A percentile compares a stretch with the other conserved stretches of the same genome.
Evolutionary conservation across 495 filamentous ascomycete genomes (phyloP).

Genomic region (Bacidia rubella): DNA sequence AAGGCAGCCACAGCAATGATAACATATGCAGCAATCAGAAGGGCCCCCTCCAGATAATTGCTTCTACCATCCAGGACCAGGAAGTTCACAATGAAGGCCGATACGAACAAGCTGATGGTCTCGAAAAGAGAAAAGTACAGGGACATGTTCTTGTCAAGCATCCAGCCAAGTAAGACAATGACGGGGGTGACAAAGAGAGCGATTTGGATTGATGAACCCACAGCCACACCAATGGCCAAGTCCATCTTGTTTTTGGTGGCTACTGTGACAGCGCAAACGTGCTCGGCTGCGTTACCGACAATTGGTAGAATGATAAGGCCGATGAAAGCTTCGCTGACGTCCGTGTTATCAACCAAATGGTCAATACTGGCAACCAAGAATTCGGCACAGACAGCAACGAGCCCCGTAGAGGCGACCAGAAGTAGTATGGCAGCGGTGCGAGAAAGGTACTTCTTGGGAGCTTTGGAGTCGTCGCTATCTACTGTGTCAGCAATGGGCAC

Average conservation of each 20-base stretch:
- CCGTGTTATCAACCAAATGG: slow-evolving; percentile 48
- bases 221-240: slow-evolving; percentile 77
- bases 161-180: slow-evolving; percentile 82
- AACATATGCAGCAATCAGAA: slow-evolving; percentile 72
- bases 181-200: slow-evolving; percentile 83
- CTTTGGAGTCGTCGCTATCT: slow-evolving; percentile 22
- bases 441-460: slow-evolving; percentile 46
- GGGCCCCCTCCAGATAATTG: slow-evolving; percentile 77
- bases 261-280: slow-evolving; percentile 79
- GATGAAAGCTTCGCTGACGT: slow-evolving; percentile 66
- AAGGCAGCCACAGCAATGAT: slow-evolving; percentile 59
- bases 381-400: slow-evolving; percentile 78
- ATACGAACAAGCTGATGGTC: slow-evolving; percentile 74
- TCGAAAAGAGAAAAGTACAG: slow-evolving; percentile 89
- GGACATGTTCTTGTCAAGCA: slow-evolving; percentile 66
- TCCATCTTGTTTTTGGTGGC: slow-evolving; percentile 96
- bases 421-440: slow-evolving; percentile 61
- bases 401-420: slow-evolving; percentile 58
- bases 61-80: slow-evolving; percentile 73
- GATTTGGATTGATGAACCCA: slow-evolving; percentile 79
- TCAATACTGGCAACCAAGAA: slow-evolving; percentile 76
- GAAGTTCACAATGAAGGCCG: slow-evolving; percentile 77
- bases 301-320: slow-evolving; percentile 82
- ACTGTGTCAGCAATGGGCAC: slow-evolving; percentile 22
- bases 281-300: slow-evolving; percentile 85